Evolutionary conservation across 805 yeast species (phyloP).

Genomic region (Isabelozyma pseudorhagii): DNA sequence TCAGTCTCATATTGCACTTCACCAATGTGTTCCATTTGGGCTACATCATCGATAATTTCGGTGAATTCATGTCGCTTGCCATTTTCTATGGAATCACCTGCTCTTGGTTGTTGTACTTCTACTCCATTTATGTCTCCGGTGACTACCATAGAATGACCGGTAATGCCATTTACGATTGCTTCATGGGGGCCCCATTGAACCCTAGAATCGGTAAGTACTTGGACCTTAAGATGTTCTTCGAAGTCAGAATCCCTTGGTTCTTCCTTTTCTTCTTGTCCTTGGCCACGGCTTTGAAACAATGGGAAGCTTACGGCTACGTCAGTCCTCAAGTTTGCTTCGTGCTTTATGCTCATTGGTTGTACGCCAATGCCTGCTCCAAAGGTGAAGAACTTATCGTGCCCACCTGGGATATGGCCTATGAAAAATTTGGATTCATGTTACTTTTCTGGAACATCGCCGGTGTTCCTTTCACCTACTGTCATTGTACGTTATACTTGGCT

Average conservation of each 20-base stretch:
- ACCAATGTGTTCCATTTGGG: slow-evolving; percentile 72
- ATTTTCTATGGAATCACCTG: slow-evolving; percentile 73
- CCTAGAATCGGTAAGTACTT: slow-evolving; percentile 86
- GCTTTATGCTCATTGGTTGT: slow-evolving; percentile 84
- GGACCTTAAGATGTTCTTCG: slow-evolving; percentile 95
- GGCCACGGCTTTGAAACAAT: slow-evolving; percentile 75
- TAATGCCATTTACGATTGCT: slow-evolving; percentile 81
- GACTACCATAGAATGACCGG: slow-evolving; percentile 93
- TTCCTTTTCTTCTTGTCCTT: slow-evolving; percentile 74
- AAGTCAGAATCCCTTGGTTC: slow-evolving; percentile 97
- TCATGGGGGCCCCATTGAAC: slow-evolving; percentile 97
- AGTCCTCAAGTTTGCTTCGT: slow-evolving; percentile 73
- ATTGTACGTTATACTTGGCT: slow-evolving; percentile 79
- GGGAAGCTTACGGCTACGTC: slow-evolving; percentile 75
- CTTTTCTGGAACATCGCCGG: slow-evolving; percentile 99
- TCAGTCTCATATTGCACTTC: slow-evolving; percentile 63
- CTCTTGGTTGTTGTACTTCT: slow-evolving; percentile 66
- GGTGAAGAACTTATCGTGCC: slow-evolving; percentile 98
- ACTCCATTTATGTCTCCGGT: slow-evolving; percentile 59
- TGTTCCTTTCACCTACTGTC: slow-evolving; percentile 97
- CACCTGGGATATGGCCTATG: slow-evolving; percentile 99
- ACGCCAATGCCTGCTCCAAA: slow-evolving; percentile 95
- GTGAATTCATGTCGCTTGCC: slow-evolving; percentile 90
- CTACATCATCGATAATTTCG: slow-evolving; percentile 76
- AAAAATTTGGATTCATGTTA: slow-evolving; percentile 98